phyloP scores from a whole-genome alignment of 352 stramenopile species.

The Pythium rhizo-oryzae region DNA sequence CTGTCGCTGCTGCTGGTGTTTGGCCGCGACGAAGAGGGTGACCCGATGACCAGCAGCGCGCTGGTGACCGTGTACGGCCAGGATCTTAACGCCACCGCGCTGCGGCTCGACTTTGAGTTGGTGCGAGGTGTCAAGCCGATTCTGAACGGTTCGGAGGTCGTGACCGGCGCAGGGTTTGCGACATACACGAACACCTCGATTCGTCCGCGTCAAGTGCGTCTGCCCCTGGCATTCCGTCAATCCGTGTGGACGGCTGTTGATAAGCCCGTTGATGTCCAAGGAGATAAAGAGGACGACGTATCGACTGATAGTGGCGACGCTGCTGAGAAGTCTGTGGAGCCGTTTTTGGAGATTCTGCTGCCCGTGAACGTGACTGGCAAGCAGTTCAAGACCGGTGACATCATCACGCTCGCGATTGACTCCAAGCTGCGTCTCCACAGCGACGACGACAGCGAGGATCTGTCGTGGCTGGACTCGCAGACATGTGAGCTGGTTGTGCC shows the following conservation, averaged over 20 bases:
- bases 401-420: conserved; percentile 57
- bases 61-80: conserved; percentile 50
- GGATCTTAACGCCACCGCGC: conserved; percentile 37
- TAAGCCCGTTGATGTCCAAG: conserved; percentile 2
- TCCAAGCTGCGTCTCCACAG: conserved; percentile 56
- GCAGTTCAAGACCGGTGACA: conserved; percentile 52
- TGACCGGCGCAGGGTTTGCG: conserved; percentile 43
- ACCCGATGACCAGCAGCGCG: conserved; percentile 62
- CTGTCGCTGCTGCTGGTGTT: conserved; percentile 83
- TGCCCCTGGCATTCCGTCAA: conserved; percentile 73
- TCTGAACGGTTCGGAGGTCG: conserved; percentile 16
- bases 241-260: conserved; percentile 43
- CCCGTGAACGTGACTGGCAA: conserved; percentile 77
- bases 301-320: neutral
- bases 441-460: conserved; percentile 41
- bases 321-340: conserved; percentile 26
- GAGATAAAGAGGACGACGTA: neutral
- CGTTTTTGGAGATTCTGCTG: conserved; percentile 56
- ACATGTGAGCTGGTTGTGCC: conserved; percentile 53
- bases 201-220: conserved; percentile 50
- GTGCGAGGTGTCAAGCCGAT: conserved; percentile 53
- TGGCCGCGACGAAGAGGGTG: conserved; percentile 58
- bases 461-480: conserved; percentile 56
- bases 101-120: conserved; percentile 59
- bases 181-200: conserved; percentile 75